phyloP scores from a whole-genome alignment of 257 asterid species.

The Penstemon davidsonii region DNA sequence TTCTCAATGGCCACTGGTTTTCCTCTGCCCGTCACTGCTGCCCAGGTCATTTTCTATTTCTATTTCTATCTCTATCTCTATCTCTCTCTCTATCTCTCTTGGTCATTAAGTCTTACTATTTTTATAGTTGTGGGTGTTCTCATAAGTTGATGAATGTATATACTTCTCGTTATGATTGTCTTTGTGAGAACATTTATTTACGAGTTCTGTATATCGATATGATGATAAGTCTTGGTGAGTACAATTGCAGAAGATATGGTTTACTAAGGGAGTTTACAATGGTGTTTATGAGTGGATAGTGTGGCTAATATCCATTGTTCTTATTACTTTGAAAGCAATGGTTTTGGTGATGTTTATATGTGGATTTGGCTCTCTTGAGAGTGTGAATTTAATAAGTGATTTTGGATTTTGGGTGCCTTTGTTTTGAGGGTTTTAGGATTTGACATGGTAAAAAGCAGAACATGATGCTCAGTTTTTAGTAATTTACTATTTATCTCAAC shows the following conservation, averaged over 20 bases:
- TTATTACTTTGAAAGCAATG: neutral
- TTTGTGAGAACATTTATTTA: neutral
- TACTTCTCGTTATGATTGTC: neutral
- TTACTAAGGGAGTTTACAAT: neutral
- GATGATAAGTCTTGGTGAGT: constrained; percentile 4
- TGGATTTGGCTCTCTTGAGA: constrained; percentile 5
- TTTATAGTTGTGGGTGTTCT: constrained; percentile 1
- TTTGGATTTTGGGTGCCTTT: neutral
- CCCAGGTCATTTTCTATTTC: constrained; percentile 53
- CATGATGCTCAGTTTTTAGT: neutral
- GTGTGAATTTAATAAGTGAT: neutral
- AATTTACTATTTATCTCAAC: neutral
- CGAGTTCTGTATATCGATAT: neutral
- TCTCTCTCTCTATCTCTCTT: neutral
- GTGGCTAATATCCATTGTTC: constrained; percentile 3
- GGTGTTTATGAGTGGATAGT: constrained; percentile 19
- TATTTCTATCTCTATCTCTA: constrained; percentile 17
- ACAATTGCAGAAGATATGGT: neutral
- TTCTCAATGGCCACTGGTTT: constrained; percentile 64
- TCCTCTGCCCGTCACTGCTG: constrained; percentile 82
- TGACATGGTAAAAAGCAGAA: neutral
- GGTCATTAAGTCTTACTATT: constrained; percentile 15
- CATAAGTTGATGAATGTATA: neutral
- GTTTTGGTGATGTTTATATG: neutral
- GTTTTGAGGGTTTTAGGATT: neutral